These are phyloP conservation scores for Asterella californica DNA, from an alignment of 225 moss, liverwort and hornwort genomes.

Conservation along the genomic window DNA sequence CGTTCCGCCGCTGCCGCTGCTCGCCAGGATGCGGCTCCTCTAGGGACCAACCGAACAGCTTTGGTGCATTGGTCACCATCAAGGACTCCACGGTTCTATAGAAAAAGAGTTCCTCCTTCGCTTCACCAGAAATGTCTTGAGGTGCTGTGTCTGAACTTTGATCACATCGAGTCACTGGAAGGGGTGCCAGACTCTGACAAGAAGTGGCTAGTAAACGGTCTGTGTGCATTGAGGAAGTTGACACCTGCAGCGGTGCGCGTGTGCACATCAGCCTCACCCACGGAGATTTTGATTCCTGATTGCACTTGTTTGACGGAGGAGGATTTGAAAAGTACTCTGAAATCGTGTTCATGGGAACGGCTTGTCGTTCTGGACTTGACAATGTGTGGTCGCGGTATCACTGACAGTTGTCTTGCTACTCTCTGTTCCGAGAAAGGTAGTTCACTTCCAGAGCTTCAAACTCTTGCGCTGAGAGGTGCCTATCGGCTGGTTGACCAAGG, in stretches of 20 bases:
- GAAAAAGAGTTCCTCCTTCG: slow-evolving; percentile 17
- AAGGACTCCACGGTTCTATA: slow-evolving; percentile 26
- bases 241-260: slow-evolving; percentile 33
- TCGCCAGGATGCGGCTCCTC: slow-evolving; percentile 24
- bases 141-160: slow-evolving; percentile 45
- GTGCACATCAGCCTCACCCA: slow-evolving; percentile 32
- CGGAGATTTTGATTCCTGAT: slow-evolving; percentile 47
- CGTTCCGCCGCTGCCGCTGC: slow-evolving; percentile 45
- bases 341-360: slow-evolving; percentile 16
- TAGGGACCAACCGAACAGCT: not conserved
- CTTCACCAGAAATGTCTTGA: slow-evolving; percentile 47
- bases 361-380: slow-evolving; percentile 48
- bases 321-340: slow-evolving; percentile 29
- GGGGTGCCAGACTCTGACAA: slow-evolving; percentile 42
- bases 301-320: slow-evolving; percentile 41
- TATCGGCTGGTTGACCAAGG: slow-evolving; percentile 51
- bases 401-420: slow-evolving; percentile 38
- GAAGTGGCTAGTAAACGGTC: slow-evolving; percentile 26
- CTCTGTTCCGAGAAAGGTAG: slow-evolving; percentile 16
- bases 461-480: slow-evolving; percentile 43
- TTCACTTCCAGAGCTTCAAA: slow-evolving; percentile 32
- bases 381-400: slow-evolving; percentile 48
- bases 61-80: slow-evolving; percentile 48
- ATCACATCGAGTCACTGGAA: slow-evolving; percentile 40
- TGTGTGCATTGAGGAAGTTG: slow-evolving; percentile 45